A percentile compares a stretch with the other conserved stretches of the same genome.
These are phyloP conservation scores for Saraca asoca DNA, from an alignment of 331 rosid genomes.

Conservation along the genomic window DNA sequence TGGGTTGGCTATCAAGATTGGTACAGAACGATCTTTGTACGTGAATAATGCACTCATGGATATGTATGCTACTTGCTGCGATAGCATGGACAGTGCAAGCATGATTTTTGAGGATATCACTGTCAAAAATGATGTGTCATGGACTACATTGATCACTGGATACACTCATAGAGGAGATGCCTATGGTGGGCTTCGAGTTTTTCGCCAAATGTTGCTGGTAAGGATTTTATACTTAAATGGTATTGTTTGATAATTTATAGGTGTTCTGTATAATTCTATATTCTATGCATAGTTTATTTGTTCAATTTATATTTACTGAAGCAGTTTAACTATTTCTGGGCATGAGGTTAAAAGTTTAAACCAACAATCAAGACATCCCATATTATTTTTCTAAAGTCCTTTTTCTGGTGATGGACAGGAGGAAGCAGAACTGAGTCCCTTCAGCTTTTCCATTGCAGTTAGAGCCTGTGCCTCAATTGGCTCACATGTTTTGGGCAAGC, in stretches of 20 bases:
- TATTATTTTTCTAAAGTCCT: neutral
- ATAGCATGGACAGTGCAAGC: conserved; percentile 56
- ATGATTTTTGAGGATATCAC: conserved; percentile 51
- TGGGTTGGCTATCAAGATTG: conserved; percentile 57
- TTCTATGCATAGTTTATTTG: conserved; percentile 1
- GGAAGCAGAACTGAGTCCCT: conserved; percentile 60
- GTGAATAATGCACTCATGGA: conserved; percentile 73
- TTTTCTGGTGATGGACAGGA: conserved; percentile 58
- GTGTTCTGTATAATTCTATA: neutral
- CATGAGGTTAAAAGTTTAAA: neutral
- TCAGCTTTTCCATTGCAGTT: conserved; percentile 76
- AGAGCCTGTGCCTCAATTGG: conserved; percentile 70
- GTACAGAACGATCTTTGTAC: conserved; percentile 54
- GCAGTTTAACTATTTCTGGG: neutral
- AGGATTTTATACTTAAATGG: neutral
- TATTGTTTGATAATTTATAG: neutral
- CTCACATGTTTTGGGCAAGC: conserved; percentile 57
- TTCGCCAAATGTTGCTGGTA: conserved; percentile 69
- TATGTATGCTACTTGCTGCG: conserved; percentile 68
- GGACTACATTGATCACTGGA: conserved; percentile 84
- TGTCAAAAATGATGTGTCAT: conserved; percentile 58
- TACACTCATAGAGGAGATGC: conserved; percentile 74
- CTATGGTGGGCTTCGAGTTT: conserved; percentile 57
- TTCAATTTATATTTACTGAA: neutral
- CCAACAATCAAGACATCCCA: neutral